phyloP scores from a whole-genome alignment of 768 basidiomycete genomes.

The Mycena latifolia region DNA sequence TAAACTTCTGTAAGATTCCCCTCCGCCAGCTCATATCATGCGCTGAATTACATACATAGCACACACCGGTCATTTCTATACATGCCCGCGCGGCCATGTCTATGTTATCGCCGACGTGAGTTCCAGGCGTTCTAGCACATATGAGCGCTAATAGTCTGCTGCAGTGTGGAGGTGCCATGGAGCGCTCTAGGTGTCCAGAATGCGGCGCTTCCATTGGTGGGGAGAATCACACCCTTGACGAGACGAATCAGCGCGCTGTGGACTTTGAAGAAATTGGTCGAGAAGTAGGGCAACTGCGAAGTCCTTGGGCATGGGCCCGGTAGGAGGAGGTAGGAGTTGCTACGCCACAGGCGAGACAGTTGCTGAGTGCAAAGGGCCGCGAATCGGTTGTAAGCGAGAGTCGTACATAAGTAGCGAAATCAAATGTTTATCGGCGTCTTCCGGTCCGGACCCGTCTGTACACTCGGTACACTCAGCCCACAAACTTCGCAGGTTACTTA shows the following conservation, averaged over 20 bases:
- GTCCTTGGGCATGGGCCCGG: conserved; percentile 48
- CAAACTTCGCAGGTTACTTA: neutral
- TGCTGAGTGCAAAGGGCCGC: too few species aligned
- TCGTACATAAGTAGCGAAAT: neutral
- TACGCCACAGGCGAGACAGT: too few species aligned
- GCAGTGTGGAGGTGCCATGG: conserved; percentile 72
- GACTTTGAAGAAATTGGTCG: conserved; percentile 63
- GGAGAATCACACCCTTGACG: conserved; percentile 50
- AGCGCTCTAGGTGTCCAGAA: conserved; percentile 64
- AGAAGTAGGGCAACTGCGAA: conserved; percentile 40
- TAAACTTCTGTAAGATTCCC: conserved; percentile 59
- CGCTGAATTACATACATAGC: conserved; percentile 38
- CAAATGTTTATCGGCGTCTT: conserved; percentile 20
- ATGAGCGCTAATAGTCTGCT: neutral
- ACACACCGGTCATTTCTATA: conserved; percentile 60
- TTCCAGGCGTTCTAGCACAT: conserved; percentile 1
- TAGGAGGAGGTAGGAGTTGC: too few species aligned
- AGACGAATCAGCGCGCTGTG: conserved; percentile 56
- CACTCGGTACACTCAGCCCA: neutral
- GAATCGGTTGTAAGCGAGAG: too few species aligned
- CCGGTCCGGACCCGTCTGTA: neutral
- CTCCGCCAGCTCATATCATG: neutral
- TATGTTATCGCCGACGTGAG: conserved; percentile 70
- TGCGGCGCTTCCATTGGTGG: conserved; percentile 70
- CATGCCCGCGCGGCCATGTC: conserved; percentile 70